Evolutionary conservation across 176 grass and related monocot species (phyloP).

Genomic region (Alloteropsis semialata): DNA sequence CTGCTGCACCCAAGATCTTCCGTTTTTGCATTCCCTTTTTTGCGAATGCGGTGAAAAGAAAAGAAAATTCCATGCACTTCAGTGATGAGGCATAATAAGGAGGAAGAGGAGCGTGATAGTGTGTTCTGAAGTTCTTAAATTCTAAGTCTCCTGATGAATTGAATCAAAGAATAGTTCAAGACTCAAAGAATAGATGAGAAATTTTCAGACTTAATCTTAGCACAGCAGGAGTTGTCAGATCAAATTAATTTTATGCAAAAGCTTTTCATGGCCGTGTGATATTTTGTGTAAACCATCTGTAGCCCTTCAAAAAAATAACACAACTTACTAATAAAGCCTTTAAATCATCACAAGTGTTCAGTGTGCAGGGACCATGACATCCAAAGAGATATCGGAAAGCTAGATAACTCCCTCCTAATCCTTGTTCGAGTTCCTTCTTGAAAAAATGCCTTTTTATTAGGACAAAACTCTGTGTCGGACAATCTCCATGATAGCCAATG

Average conservation of each 20-base stretch:
- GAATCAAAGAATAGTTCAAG: background rate
- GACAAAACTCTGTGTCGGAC: too few species aligned
- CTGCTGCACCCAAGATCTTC: background rate
- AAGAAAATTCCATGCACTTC: background rate
- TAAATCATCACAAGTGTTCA: too few species aligned
- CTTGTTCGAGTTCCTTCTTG: too few species aligned
- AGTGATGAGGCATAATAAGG: background rate
- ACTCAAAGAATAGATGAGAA: background rate
- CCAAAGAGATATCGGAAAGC: too few species aligned
- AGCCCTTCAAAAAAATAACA: background rate
- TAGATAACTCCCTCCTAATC: too few species aligned
- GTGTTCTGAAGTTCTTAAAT: background rate
- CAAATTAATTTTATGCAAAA: background rate
- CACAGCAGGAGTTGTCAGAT: background rate
- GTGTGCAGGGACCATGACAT: too few species aligned
- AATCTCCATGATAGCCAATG: too few species aligned
- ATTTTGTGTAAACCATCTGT: background rate
- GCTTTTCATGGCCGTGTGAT: background rate
- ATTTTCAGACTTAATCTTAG: background rate
- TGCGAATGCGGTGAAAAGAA: too few species aligned
- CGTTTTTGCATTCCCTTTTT: background rate
- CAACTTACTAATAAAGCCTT: too few species aligned
- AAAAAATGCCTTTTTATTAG: too few species aligned
- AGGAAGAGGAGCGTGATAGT: background rate
- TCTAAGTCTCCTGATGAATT: background rate